Evolutionary conservation across 345 rosid genomes (phyloP).

Genomic region (Schrenkiella parvula): DNA sequence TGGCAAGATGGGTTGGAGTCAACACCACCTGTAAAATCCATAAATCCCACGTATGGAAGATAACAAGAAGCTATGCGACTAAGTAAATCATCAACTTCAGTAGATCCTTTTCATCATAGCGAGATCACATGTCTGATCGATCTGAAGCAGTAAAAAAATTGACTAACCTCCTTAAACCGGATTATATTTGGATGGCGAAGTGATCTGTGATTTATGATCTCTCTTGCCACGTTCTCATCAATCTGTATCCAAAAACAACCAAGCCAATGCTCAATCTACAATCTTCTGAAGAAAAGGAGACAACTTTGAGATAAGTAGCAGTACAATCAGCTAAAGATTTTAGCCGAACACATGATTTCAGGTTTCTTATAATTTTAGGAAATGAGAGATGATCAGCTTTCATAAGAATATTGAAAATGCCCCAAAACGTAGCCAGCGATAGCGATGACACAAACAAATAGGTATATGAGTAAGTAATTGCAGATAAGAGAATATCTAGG

Average conservation of each 20-base stretch:
- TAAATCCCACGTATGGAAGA: background rate
- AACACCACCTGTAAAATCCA: slow-evolving; percentile 48
- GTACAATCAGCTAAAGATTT: background rate
- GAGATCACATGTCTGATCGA: background rate
- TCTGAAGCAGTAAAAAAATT: background rate
- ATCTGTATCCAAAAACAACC: slow-evolving; percentile 43
- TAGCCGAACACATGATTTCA: too few relatives aligned
- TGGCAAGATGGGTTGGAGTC: slow-evolving; percentile 68
- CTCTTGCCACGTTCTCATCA: slow-evolving; percentile 88
- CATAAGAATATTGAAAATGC: background rate
- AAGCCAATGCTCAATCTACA: background rate
- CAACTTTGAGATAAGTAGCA: background rate
- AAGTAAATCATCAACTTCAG: background rate
- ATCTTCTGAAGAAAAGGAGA: background rate
- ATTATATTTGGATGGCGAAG: slow-evolving; percentile 87
- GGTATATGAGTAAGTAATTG: background rate
- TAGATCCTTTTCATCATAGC: background rate
- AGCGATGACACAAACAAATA: background rate
- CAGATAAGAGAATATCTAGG: background rate
- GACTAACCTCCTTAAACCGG: slow-evolving; percentile 74
- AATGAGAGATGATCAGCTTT: background rate
- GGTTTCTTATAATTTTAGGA: background rate
- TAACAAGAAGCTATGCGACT: background rate
- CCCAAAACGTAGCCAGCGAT: background rate
- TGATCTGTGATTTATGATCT: slow-evolving; percentile 82